Percentiles rank a stretch among this genome's conserved stretches.
These are phyloP conservation scores for Stevia rebaudiana DNA, from an alignment of 140 eudicot genomes.

Conservation along the genomic window DNA sequence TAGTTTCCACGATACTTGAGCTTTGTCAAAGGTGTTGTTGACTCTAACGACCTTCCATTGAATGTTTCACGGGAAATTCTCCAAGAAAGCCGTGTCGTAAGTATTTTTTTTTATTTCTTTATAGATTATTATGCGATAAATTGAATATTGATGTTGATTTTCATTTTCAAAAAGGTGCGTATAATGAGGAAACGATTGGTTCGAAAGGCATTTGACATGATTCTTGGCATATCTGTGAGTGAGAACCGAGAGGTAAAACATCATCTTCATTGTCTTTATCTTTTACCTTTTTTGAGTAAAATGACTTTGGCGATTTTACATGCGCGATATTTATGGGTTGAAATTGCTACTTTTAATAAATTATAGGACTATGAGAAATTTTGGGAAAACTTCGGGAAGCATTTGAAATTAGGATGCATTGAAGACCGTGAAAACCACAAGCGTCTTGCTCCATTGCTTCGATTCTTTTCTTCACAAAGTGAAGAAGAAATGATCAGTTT, in stretches of 20 bases:
- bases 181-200: conserved; percentile 93
- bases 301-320: neutral
- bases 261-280: neutral
- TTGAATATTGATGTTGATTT: neutral
- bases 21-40: conserved; percentile 93
- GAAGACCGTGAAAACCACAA: conserved; percentile 97
- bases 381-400: conserved; percentile 97
- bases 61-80: conserved; percentile 97
- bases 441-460: conserved; percentile 80
- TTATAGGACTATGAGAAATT: conserved; percentile 74
- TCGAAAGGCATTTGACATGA: conserved; percentile 93
- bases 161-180: conserved; percentile 49
- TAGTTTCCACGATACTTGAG: conserved; percentile 92
- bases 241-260: conserved; percentile 69
- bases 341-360: neutral
- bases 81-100: conserved; percentile 95
- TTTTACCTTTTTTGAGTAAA: neutral
- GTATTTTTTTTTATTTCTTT: conserved; percentile 17
- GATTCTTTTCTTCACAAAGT: conserved; percentile 87
- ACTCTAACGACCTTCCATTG: conserved; percentile 88
- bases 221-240: conserved; percentile 74
- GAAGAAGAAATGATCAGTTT: conserved; percentile 78
- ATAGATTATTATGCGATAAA: neutral
- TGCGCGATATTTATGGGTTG: neutral
- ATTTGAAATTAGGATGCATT: conserved; percentile 80